Percentiles rank a stretch among this genome's conserved stretches.
phyloP scores from a whole-genome alignment of 495 filamentous ascomycete species.

The Entonaema liquescens region DNA sequence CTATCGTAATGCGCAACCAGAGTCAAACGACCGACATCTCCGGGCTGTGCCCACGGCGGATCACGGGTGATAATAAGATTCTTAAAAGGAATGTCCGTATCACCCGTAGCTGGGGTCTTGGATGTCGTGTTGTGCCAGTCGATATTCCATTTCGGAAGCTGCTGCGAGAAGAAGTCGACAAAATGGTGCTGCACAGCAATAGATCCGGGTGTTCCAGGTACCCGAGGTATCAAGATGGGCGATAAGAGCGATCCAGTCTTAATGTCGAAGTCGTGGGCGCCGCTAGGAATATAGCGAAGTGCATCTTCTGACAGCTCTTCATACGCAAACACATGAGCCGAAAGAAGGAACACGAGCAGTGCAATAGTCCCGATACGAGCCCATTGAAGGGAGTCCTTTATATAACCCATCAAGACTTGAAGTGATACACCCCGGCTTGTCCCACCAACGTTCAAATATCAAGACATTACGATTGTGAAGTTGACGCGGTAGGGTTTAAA shows the following conservation, averaged over 20 bases:
- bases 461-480: background rate
- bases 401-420: conserved; percentile 18
- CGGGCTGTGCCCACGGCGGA: conserved; percentile 76
- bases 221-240: conserved; percentile 82
- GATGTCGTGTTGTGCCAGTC: conserved; percentile 84
- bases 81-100: conserved; percentile 74
- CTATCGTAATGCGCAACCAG: conserved; percentile 96
- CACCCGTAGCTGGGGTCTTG: conserved; percentile 72
- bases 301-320: conserved; percentile 75
- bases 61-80: conserved; percentile 85
- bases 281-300: conserved; percentile 68
- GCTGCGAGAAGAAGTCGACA: conserved; percentile 71
- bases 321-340: conserved; percentile 62
- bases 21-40: conserved; percentile 75
- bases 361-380: conserved; percentile 27
- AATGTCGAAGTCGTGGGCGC: conserved; percentile 77
- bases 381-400: conserved; percentile 27
- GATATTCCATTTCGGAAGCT: conserved; percentile 79
- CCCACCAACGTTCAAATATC: conserved; percentile 15
- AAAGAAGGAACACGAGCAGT: conserved; percentile 33
- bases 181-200: conserved; percentile 77
- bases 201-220: conserved; percentile 81
- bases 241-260: conserved; percentile 70
- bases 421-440: conserved; percentile 8
- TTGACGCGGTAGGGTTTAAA: background rate